These are phyloP conservation scores for Phallus indusiatus DNA, from an alignment of 768 basidiomycete species.

Conservation along the genomic window DNA sequence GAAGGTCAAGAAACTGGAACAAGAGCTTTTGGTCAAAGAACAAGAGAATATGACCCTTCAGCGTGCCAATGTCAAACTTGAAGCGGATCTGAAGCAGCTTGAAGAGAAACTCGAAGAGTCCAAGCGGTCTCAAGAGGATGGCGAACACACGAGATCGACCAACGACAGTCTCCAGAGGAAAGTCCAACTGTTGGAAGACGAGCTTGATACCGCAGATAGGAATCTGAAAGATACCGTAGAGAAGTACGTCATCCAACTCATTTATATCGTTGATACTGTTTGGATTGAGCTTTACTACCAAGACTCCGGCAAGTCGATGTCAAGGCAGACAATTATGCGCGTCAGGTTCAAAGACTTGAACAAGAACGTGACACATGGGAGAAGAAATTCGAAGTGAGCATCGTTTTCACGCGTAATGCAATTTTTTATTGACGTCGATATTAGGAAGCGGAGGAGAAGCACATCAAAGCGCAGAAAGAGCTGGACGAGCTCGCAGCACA, in stretches of 20 bases:
- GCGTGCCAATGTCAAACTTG: slow-evolving; percentile 57
- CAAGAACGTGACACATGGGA: slow-evolving; percentile 91
- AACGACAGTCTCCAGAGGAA: slow-evolving; percentile 74
- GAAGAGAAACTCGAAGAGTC: slow-evolving; percentile 56
- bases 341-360: slow-evolving; percentile 77
- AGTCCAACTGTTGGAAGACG: slow-evolving; percentile 87
- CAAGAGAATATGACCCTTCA: slow-evolving; percentile 77
- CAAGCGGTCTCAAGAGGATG: slow-evolving; percentile 58
- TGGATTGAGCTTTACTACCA: slow-evolving; percentile 8
- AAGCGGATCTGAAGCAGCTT: slow-evolving; percentile 58
- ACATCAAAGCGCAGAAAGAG: slow-evolving; percentile 63
- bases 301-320: slow-evolving; percentile 95
- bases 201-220: slow-evolving; percentile 93
- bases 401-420: neutral
- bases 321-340: slow-evolving; percentile 97
- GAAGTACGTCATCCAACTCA: slow-evolving; percentile 54
- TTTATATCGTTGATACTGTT: neutral
- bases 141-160: slow-evolving; percentile 57
- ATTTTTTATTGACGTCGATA: neutral
- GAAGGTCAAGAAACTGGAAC: slow-evolving; percentile 72
- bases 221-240: slow-evolving; percentile 93
- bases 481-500: slow-evolving; percentile 71
- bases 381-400: slow-evolving; percentile 83
- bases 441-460: slow-evolving; percentile 66
- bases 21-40: slow-evolving; percentile 66